Evolutionary conservation across 164 flowering plant species (phyloP).

Genomic region (Kalanchoe fedtschenkoi): DNA sequence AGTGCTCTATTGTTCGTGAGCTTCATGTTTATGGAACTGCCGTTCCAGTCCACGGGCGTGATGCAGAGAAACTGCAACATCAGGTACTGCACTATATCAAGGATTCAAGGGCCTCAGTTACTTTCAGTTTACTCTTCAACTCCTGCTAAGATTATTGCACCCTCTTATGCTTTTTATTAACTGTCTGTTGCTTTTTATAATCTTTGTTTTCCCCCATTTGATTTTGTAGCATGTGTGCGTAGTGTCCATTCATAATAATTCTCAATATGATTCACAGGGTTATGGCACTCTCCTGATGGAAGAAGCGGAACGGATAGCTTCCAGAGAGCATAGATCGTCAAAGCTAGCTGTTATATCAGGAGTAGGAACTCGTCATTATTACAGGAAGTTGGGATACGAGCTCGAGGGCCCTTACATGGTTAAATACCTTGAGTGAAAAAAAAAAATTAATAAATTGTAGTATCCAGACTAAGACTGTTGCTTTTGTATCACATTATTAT

Average conservation of each 20-base stretch:
- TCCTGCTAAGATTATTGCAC: too few relatives aligned
- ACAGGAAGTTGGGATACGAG: slow-evolving; percentile 87
- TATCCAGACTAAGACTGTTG: too few relatives aligned
- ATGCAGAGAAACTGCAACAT: slow-evolving; percentile 88
- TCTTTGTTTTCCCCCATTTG: neutral
- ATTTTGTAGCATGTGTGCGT: neutral
- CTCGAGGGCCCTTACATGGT: slow-evolving; percentile 99
- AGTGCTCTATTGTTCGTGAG: slow-evolving; percentile 94
- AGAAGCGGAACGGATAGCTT: slow-evolving; percentile 88
- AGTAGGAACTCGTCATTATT: slow-evolving; percentile 94
- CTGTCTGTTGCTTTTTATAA: too few relatives aligned
- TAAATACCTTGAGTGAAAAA: slow-evolving; percentile 46
- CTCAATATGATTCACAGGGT: slow-evolving; percentile 35
- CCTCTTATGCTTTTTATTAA: too few relatives aligned
- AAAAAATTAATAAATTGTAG: too few relatives aligned
- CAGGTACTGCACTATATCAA: slow-evolving; percentile 34
- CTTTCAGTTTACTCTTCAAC: neutral
- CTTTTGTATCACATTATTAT: too few relatives aligned
- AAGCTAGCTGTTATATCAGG: slow-evolving; percentile 92
- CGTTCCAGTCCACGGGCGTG: slow-evolving; percentile 98
- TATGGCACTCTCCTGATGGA: slow-evolving; percentile 96
- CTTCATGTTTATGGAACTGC: slow-evolving; percentile 99
- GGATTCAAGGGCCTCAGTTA: neutral
- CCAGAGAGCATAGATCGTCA: slow-evolving; percentile 72
- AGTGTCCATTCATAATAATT: neutral